These are phyloP conservation scores for Globisporangium acanthophoron DNA, from an alignment of 352 stramenopile species.

Conservation along the genomic window DNA sequence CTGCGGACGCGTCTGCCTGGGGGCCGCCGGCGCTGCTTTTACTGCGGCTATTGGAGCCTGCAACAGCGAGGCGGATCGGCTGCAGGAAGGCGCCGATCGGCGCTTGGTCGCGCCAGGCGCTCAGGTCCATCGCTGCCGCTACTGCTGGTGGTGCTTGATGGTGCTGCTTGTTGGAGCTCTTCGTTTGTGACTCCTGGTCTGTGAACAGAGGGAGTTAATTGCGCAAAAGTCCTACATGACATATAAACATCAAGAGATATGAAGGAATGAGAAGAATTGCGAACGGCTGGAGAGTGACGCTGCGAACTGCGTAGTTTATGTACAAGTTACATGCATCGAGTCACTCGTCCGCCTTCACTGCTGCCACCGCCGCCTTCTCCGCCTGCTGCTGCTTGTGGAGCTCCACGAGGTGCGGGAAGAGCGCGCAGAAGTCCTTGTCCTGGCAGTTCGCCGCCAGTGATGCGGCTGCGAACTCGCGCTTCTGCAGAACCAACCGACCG, in stretches of 20 bases:
- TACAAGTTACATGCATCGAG: neutral
- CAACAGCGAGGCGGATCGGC: conserved; percentile 35
- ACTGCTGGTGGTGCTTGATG: neutral
- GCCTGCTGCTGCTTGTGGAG: conserved; percentile 25
- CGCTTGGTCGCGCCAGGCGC: conserved; percentile 26
- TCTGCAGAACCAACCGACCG: conserved; percentile 20
- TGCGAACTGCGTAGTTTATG: too few species aligned
- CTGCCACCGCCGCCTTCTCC: neutral
- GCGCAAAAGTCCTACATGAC: too few species aligned
- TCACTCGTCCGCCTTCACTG: neutral
- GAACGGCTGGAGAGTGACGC: neutral
- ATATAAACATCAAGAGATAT: too few species aligned
- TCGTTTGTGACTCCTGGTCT: too few species aligned
- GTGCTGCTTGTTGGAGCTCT: neutral
- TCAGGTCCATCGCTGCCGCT: conserved; percentile 9
- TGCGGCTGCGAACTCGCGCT: conserved; percentile 55
- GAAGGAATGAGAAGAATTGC: too few species aligned
- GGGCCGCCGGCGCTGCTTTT: neutral
- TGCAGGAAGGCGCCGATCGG: conserved; percentile 40
- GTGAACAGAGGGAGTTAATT: too few species aligned
- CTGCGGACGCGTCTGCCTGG: neutral
- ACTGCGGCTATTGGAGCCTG: neutral
- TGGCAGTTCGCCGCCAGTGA: conserved; percentile 77
- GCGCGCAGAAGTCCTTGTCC: conserved; percentile 73
- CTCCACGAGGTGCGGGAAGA: conserved; percentile 85